phyloP scores from a whole-genome alignment of 2,329 filamentous ascomycete genomes.

The Escovopsis sp. region DNA sequence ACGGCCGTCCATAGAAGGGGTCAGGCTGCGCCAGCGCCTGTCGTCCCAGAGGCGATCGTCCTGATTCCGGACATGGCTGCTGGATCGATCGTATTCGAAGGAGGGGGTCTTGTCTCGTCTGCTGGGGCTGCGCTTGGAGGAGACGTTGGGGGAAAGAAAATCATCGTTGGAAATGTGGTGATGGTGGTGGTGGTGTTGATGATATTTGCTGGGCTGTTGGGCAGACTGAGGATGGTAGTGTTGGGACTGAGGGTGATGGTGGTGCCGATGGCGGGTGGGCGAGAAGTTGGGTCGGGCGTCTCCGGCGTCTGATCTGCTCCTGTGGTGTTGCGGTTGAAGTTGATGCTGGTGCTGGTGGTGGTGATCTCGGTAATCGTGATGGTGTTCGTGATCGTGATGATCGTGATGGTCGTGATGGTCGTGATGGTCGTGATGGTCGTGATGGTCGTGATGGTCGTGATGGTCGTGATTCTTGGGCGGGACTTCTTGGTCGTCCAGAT shows the following conservation, averaged over 20 bases:
- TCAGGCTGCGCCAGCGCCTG: slow-evolving; percentile 12
- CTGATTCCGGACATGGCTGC: slow-evolving; percentile 9
- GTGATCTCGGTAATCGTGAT: too few relatives aligned
- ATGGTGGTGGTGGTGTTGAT: slow-evolving; percentile 12
- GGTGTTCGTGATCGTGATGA: too few relatives aligned
- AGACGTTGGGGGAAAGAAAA: slow-evolving; percentile 26
- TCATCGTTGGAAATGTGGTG: slow-evolving; percentile 13
- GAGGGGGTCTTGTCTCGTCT: slow-evolving; percentile 29
- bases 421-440: too few relatives aligned
- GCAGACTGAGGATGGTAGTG: too few relatives aligned
- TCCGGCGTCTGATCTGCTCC: slow-evolving; percentile 21
- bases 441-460: too few relatives aligned
- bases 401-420: too few relatives aligned
- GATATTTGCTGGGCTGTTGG: slow-evolving; percentile 2
- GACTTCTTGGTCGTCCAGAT: slow-evolving; percentile 13
- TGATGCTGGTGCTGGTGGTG: too few relatives aligned
- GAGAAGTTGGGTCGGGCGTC: slow-evolving; percentile 15
- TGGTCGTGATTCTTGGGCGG: slow-evolving; percentile 15
- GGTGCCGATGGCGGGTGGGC: slow-evolving; percentile 11
- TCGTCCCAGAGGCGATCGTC: slow-evolving; percentile 14
- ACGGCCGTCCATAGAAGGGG: slow-evolving; percentile 14
- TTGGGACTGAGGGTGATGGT: slow-evolving; percentile 8
- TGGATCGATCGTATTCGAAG: slow-evolving; percentile 9
- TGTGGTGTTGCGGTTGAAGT: too few relatives aligned
- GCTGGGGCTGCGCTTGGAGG: slow-evolving; percentile 23